Evolutionary conservation across 176 grass and related monocot genomes (phyloP).

Genomic region (Eremochloa ophiuroides): DNA sequence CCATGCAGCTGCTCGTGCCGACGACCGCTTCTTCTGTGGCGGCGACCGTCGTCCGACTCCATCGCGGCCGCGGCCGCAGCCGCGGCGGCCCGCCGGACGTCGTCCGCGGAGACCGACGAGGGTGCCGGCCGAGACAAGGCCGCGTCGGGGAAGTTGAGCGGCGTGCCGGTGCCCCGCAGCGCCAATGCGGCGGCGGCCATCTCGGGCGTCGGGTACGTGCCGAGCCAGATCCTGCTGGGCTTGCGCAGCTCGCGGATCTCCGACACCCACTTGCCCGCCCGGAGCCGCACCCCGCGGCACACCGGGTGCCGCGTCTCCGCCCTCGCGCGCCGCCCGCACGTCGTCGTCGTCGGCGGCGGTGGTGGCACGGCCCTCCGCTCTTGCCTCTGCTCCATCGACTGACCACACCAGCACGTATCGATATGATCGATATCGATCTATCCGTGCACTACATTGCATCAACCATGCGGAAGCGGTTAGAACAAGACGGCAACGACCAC

Average conservation of each 20-base stretch:
- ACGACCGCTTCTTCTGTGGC: not conserved
- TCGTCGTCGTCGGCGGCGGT: not conserved
- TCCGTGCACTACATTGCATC: not conserved
- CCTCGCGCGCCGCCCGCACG: slow-evolving; percentile 9
- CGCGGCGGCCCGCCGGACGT: slow-evolving; percentile 38
- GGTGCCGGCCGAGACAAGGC: slow-evolving; percentile 31
- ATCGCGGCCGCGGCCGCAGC: not conserved
- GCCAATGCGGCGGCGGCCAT: slow-evolving; percentile 83
- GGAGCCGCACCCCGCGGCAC: slow-evolving; percentile 61
- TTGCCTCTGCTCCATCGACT: not conserved
- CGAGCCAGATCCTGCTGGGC: slow-evolving; percentile 78
- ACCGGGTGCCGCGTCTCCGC: slow-evolving; percentile 44
- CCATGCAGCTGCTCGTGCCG: not conserved
- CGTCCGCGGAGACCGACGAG: slow-evolving; percentile 19
- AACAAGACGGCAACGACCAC: not conserved
- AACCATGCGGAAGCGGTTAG: not conserved
- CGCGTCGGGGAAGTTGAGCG: slow-evolving; percentile 65
- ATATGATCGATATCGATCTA: not conserved
- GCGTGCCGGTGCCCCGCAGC: slow-evolving; percentile 47
- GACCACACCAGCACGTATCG: not conserved
- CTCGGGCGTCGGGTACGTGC: slow-evolving; percentile 73
- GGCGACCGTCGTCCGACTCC: not conserved
- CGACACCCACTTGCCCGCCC: slow-evolving; percentile 75
- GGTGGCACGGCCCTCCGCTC: not conserved
- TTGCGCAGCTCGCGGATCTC: slow-evolving; percentile 76